Evolutionary conservation across 768 basidiomycete genomes (phyloP), one percentile per base, ranked within the genome.

Genomic region (Lentinula aciculospora): DNA sequence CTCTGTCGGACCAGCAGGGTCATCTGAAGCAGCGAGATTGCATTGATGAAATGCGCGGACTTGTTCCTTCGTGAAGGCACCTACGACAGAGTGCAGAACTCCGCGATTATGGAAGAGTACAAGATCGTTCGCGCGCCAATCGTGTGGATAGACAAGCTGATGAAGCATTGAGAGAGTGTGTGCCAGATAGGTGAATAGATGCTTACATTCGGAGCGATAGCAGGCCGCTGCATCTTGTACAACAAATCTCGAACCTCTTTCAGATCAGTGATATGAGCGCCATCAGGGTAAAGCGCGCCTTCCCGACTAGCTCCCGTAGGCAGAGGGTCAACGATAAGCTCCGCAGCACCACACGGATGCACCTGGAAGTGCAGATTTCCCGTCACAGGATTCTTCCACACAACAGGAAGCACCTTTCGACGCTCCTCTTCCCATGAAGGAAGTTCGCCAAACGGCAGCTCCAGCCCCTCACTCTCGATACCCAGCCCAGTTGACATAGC

Each of bases 311-410:
- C 79, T 23, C 81, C 81, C 44, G 72, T 75, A 0, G 91, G 89
- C 0, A 95, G 79, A 15, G 92, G 83, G n/a, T 81, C 81, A 62
- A 97, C 74, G 56, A 86, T 60, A 29, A 95, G 77, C 63, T 88
- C 83, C 36, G 75, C 70, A 1, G 70, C 83, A 29, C 84, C 92
- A 63, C 88, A 90, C 3, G 90, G 93, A 68, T 96, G 94, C 3
- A 96, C 94, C 67, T 98, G 84, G 74, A 95, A 86, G 68, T 95
- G 91, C 21, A 98, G 78, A 1, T 76, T 74, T 25, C 86, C 85
- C 12, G 93, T 96, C 7, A 83, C 81, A 0, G 93, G 92, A 71
- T 95, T 96, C 78, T 95, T 95, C 94, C 94, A 96, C 44, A 63
- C 45, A 28, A 72, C 74, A 59, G 93, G 92, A 55, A 86, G 77